Evolutionary conservation across 2,329 filamentous ascomycete species (phyloP).

Genomic region (Blumeria graminis): DNA sequence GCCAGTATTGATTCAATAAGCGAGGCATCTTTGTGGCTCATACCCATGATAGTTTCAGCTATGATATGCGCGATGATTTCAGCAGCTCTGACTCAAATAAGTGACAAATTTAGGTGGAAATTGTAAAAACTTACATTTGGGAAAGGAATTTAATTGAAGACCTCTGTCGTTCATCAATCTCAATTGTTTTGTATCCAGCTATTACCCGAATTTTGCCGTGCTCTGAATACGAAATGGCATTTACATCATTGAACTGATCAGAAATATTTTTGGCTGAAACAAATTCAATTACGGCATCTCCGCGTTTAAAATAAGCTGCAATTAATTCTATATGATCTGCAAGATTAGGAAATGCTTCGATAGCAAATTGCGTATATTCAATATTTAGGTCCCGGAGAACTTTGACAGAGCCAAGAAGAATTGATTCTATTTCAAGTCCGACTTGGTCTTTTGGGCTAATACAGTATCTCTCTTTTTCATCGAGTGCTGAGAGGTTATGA

Average conservation of each 20-base stretch:
- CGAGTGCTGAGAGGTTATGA: constrained; percentile 19
- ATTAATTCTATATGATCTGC: constrained; percentile 14
- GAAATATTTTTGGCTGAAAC: constrained; percentile 7
- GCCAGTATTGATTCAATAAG: constrained; percentile 17
- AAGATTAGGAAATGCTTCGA: constrained; percentile 22
- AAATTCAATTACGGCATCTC: constrained; percentile 9
- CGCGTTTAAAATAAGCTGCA: constrained; percentile 6
- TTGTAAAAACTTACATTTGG: constrained; percentile 6
- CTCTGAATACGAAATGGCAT: constrained; percentile 7
- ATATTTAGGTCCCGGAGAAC: constrained; percentile 9
- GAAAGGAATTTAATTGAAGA: constrained; percentile 7
- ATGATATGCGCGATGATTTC: constrained; percentile 7
- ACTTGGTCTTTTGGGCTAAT: constrained; percentile 20
- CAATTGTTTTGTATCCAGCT: constrained; percentile 9
- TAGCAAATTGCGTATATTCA: constrained; percentile 10
- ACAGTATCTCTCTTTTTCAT: constrained; percentile 19
- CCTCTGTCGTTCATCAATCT: constrained; percentile 5
- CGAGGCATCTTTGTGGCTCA: constrained; percentile 15
- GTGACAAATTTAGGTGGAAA: neutral
- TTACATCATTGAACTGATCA: constrained; percentile 5
- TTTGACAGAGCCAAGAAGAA: constrained; percentile 16
- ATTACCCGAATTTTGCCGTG: constrained; percentile 7
- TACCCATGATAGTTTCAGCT: constrained; percentile 6
- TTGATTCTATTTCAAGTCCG: constrained; percentile 20
- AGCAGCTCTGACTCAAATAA: constrained; percentile 4